These are phyloP conservation scores for Pinus albicaulis DNA, from an alignment of 75 land plant species.

Conservation along the genomic window DNA sequence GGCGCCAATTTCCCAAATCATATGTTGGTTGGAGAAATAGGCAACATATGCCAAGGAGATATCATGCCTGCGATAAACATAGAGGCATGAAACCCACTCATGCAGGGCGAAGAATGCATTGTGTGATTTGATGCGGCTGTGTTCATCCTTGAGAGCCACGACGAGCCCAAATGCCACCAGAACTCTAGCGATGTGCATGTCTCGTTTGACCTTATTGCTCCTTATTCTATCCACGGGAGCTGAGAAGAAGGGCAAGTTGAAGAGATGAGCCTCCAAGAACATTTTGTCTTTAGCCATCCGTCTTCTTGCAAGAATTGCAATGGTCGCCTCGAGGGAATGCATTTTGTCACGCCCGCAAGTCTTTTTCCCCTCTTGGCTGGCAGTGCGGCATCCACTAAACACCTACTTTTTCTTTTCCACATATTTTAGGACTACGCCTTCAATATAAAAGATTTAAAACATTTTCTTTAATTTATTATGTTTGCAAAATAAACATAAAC, in stretches of 20 bases:
- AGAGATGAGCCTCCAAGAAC: slow-evolving; percentile 38
- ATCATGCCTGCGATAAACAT: slow-evolving; percentile 46
- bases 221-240: no score
- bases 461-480: no score
- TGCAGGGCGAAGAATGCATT: slow-evolving; percentile 28
- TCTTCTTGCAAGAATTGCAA: slow-evolving; percentile 48
- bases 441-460: no score
- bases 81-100: slow-evolving; percentile 45
- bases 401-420: no score
- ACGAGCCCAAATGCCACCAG: slow-evolving; percentile 51
- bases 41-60: slow-evolving; percentile 60
- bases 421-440: no score
- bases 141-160: slow-evolving; percentile 14
- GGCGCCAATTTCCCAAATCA: slow-evolving; percentile 49
- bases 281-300: slow-evolving; percentile 30
- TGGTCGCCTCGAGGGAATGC: slow-evolving; percentile 67
- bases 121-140: no score
- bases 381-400: no score
- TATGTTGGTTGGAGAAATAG: slow-evolving; percentile 44
- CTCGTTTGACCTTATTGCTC: slow-evolving; percentile 44
- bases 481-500: no score
- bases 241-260: no score
- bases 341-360: no score
- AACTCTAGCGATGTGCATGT: slow-evolving; percentile 39
- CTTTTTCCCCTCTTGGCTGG: no score